A percentile compares a stretch with the other conserved stretches of the same genome.
These are phyloP conservation scores for Venturia pyrina DNA, from an alignment of 2,329 filamentous ascomycete species.

Conservation along the genomic window DNA sequence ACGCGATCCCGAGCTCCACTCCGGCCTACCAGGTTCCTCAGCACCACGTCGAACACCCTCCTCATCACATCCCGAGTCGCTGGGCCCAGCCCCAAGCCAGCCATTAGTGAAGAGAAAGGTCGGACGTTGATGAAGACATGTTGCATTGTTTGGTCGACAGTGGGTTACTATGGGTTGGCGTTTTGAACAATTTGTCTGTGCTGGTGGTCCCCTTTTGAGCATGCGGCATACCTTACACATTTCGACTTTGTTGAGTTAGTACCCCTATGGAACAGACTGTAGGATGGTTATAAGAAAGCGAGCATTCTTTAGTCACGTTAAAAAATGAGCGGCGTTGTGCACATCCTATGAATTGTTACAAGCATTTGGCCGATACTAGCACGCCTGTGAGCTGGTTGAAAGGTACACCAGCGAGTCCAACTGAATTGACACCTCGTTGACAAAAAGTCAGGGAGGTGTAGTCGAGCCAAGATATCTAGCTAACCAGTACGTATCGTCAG, in stretches of 20 bases:
- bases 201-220: not conserved
- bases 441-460: too few species aligned
- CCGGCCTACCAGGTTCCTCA: not conserved
- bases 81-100: not conserved
- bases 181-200: not conserved
- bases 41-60: not conserved
- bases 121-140: not conserved
- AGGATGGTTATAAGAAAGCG: not conserved
- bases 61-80: not conserved
- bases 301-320: not conserved
- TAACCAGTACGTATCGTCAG: too few species aligned
- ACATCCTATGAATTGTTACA: not conserved
- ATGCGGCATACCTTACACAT: not conserved
- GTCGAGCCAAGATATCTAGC: too few species aligned
- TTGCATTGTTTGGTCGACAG: not conserved
- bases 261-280: not conserved
- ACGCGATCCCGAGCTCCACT: not conserved
- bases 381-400: too few species aligned
- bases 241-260: not conserved
- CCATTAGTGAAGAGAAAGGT: not conserved
- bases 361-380: too few species aligned
- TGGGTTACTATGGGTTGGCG: not conserved
- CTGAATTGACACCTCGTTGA: too few species aligned
- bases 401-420: too few species aligned
- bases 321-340: not conserved